These are phyloP conservation scores for Dictyostelium firmibasis DNA, from an alignment of 78 protist species.

Conservation along the genomic window DNA sequence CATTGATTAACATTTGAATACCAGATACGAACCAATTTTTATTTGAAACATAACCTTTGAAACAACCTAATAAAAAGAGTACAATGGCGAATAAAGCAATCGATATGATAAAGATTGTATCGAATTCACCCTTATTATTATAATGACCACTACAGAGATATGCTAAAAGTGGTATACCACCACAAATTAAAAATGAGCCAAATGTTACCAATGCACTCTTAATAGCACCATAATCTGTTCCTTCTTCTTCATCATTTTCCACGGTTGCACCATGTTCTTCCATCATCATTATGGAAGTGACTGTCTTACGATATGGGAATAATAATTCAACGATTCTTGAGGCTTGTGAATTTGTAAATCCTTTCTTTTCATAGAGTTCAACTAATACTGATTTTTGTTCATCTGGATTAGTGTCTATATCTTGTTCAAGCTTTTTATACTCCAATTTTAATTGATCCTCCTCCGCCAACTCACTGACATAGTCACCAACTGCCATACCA, in stretches of 20 bases:
- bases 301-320: conserved; percentile 61
- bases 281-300: conserved; percentile 60
- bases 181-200: conserved; percentile 57
- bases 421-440: conserved; percentile 76
- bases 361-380: conserved; percentile 83
- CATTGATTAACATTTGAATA: conserved; percentile 70
- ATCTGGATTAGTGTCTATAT: conserved; percentile 76
- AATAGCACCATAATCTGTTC: conserved; percentile 38
- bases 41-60: conserved; percentile 71
- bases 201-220: conserved; percentile 62
- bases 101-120: conserved; percentile 48
- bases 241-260: conserved; percentile 21
- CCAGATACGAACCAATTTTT: conserved; percentile 65
- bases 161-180: conserved; percentile 38
- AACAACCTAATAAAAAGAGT: conserved; percentile 68
- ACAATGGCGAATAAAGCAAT: conserved; percentile 30
- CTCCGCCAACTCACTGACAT: conserved; percentile 84
- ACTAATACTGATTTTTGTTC: conserved; percentile 77
- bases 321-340: conserved; percentile 46
- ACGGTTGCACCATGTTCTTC: conserved; percentile 39
- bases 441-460: conserved; percentile 61
- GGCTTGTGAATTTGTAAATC: conserved; percentile 82
- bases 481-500: conserved; percentile 93
- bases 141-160: not conserved
- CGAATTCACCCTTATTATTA: not conserved